Evolutionary conservation across 257 asterid species (phyloP), one percentile per base, ranked within the genome.

Genomic region (Forsythia viridissima): DNA sequence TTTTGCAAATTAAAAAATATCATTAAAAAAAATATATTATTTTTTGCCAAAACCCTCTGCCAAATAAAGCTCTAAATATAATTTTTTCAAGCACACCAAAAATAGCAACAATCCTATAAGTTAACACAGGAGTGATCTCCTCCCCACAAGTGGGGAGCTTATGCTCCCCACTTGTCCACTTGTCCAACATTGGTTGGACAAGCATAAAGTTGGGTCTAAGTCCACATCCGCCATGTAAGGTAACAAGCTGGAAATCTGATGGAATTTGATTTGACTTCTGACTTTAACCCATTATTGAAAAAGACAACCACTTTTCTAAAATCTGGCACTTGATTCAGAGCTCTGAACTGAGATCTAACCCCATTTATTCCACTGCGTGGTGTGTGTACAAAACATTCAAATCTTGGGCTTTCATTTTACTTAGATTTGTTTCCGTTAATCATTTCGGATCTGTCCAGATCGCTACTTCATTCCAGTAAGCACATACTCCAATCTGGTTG

Each of bases 341-440:
- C 67, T 77, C 76, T 57, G 69, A 78, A 44, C 57, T 73, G 82
- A 82, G 88, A 85, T 82, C 84, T 82, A 79, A 74, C 79, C 72
- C 61, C 70, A 12, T 68, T 42, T 20, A 36, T 44, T 24, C 12
- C 34, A 20, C 24, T 51, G 73, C 37, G 55, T 72, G 51, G 10
- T 59, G 34, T 34, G 42, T 57, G 21, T 52, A 57, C n/a, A 70
- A 30, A 59, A 44, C 70, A 83, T 46, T 48, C 72, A 65, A 67
- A 70, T 77, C 61, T 73, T 51, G 75, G 59, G 36, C 66, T 65
- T n/a, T 21, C 69, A 1, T 1, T 30, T 30, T 30, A 30, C 34
- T 2, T 57, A 73, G 12, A 67, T 66, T 66, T 8, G 18, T 63
- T 30, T 67, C 6, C 63, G 69, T 42, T 75, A 71, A 77, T 71